These are phyloP conservation scores for Fusarium tricinctum DNA, from an alignment of 2,329 filamentous ascomycete genomes.

Conservation along the genomic window DNA sequence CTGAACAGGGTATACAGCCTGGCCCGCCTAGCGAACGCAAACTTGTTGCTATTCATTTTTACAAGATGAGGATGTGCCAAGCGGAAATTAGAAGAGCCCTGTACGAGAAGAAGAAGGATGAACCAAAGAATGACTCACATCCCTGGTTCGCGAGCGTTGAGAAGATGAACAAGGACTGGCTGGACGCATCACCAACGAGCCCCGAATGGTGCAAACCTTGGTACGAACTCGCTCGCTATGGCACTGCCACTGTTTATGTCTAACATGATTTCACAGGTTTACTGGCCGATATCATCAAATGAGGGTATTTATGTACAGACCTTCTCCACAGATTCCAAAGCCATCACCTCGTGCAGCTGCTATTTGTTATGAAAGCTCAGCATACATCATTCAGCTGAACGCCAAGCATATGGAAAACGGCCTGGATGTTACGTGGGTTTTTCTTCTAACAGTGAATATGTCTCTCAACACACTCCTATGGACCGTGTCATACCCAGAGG, in stretches of 20 bases:
- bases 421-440: conserved; percentile 93
- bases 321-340: conserved; percentile 90
- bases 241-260: not conserved
- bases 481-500: conserved; percentile 88
- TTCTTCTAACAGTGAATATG: conserved; percentile 90
- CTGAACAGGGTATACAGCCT: conserved; percentile 77
- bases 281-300: conserved; percentile 84
- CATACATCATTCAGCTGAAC: conserved; percentile 85
- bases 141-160: conserved; percentile 90
- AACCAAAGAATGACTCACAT: conserved; percentile 83
- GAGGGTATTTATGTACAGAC: conserved; percentile 88
- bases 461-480: conserved; percentile 92
- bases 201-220: conserved; percentile 81
- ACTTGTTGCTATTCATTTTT: conserved; percentile 90
- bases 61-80: conserved; percentile 89
- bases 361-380: conserved; percentile 85
- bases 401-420: conserved; percentile 82
- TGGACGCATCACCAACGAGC: conserved; percentile 79
- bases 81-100: conserved; percentile 88
- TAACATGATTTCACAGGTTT: conserved; percentile 64
- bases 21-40: conserved; percentile 85
- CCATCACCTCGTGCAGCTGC: conserved; percentile 84
- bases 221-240: conserved; percentile 64
- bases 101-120: conserved; percentile 85
- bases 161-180: conserved; percentile 83